phyloP scores from a whole-genome alignment of 805 yeast species.

The Myxozyma monticola region DNA sequence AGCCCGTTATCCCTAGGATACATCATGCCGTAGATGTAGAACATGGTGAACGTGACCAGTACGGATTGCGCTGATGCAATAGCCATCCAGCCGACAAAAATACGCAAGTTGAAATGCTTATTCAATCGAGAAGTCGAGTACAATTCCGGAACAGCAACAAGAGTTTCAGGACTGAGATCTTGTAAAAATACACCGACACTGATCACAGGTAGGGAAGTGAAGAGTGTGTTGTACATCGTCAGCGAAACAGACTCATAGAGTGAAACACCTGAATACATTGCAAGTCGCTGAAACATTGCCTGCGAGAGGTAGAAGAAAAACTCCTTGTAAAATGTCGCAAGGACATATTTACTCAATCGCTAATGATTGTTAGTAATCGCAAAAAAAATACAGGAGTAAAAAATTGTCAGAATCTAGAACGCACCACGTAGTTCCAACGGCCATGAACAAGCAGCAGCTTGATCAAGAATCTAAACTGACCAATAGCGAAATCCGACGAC shows the following conservation, averaged over 20 bases:
- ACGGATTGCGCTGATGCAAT: constrained; percentile 74
- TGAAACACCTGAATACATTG: constrained; percentile 90
- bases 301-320: constrained; percentile 86
- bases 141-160: constrained; percentile 88
- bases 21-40: constrained; percentile 66
- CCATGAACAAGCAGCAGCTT: constrained; percentile 92
- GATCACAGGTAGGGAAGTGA: constrained; percentile 87
- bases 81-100: constrained; percentile 76
- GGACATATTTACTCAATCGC: constrained; percentile 85
- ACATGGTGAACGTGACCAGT: constrained; percentile 64
- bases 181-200: constrained; percentile 95
- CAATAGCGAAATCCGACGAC: constrained; percentile 91
- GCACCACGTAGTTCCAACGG: constrained; percentile 77
- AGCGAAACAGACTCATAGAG: constrained; percentile 94
- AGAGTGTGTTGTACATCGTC: constrained; percentile 94
- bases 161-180: constrained; percentile 83
- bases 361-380: not conserved
- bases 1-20: constrained; percentile 71
- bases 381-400: not conserved
- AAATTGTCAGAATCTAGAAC: not conserved
- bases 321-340: constrained; percentile 94
- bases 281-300: constrained; percentile 78
- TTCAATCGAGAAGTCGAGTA: constrained; percentile 57
- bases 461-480: constrained; percentile 81
- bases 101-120: constrained; percentile 66